Conservation (phyloP, 805 yeast species). For the Yueomyces sp. region DNA sequence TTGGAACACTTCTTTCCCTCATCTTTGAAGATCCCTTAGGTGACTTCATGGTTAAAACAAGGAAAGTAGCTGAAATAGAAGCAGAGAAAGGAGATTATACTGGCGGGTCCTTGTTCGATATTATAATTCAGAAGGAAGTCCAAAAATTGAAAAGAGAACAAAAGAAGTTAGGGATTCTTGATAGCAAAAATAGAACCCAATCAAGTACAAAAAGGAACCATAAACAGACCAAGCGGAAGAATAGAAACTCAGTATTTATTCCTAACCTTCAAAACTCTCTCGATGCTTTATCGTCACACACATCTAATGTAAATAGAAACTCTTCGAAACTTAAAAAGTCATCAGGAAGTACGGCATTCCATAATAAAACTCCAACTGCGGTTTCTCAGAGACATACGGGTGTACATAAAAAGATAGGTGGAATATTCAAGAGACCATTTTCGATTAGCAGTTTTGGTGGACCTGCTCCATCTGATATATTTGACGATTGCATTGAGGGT, state of each 20-base stretch:
- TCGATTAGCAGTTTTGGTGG: constrained; percentile 32
- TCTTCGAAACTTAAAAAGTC: too few relatives aligned
- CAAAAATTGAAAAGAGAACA: constrained; percentile 41
- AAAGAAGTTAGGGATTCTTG: constrained; percentile 29
- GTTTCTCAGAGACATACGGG: constrained; percentile 10
- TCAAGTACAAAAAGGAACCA: too few relatives aligned
- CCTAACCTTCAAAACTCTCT: constrained; percentile 1
- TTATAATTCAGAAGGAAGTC: constrained; percentile 34
- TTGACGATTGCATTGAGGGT: constrained; percentile 3
- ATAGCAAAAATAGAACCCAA: too few relatives aligned
- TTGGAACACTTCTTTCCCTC: constrained; percentile 13
- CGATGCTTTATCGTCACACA: too few relatives aligned
- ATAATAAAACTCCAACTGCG: constrained; percentile 7
- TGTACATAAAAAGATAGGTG: constrained; percentile 38
- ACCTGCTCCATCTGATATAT: constrained; percentile 17
- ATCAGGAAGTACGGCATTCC: too few relatives aligned
- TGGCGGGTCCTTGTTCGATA: constrained; percentile 30
- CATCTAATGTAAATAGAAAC: too few relatives aligned
- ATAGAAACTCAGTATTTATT: constrained; percentile 8
- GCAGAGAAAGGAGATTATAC: constrained; percentile 26
- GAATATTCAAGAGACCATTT: constrained; percentile 52
- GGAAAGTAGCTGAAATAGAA: constrained; percentile 34
- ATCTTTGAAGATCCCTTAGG: constrained; percentile 21
- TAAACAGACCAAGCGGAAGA: constrained; percentile 13
- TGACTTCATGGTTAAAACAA: constrained; percentile 12